Evolutionary conservation across 768 basidiomycete species (phyloP), one percentile per base, ranked within the genome.

Genomic region (Boletus reticuloceps): DNA sequence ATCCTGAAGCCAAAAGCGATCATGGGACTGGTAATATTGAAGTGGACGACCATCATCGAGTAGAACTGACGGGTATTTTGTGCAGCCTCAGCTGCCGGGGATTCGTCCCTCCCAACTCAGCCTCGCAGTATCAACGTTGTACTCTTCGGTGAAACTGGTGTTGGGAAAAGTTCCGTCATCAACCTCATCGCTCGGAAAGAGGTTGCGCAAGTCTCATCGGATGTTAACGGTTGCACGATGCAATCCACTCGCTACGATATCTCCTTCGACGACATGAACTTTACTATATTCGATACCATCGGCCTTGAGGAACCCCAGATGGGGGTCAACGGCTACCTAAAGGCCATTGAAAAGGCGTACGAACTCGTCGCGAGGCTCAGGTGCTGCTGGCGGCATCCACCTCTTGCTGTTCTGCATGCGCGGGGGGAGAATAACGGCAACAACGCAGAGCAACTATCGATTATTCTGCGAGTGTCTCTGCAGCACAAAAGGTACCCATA

Each of bases 391-490:
- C 14, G 78, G 79, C 29, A 64, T 80, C 34, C 73, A 68, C 51
- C 75, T 80, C 14, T 69, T 79, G 6, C 53, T 79, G 3, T 79
- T 72, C 50, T 72, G 73, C 58, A 69, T 79, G 68, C 72, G 73
- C 5, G 74, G 69, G 1, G 71, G 75, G 4, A 63, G 73, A 51
- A 69, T 78, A 63, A 73, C 68, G 34, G 66, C 71, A 17, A 64
- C 71, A 0, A 62, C 67, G 39, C 66, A 70, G 47, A 67, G 69
- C 58, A 79, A 77, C 53, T 79, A 75, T 58, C 55, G 61, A 29
- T 55, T 78, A 19, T 76, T 78, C 59, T 59, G 64, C 34, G 71
- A 79, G 19, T 68, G 73, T 25, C 72, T 79, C 31, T 79, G 79
- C 53, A 55, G 51, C 22, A 55, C 60, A 31, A 52, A n/a, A 60